Conservation (phyloP, 2,329 filamentous ascomycete species). For the Hymenoscyphus scutula region DNA sequence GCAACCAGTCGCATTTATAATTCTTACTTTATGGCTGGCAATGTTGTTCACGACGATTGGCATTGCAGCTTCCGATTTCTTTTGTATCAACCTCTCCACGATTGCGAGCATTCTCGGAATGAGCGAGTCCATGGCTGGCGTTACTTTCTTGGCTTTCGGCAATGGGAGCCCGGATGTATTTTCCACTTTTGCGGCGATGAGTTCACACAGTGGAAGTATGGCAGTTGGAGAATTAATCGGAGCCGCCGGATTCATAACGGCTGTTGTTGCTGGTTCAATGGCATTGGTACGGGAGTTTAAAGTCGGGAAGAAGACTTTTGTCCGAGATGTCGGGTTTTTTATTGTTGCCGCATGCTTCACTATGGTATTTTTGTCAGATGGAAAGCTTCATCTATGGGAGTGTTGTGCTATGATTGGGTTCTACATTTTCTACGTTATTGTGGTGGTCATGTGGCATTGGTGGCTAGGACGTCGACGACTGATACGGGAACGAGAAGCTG, state of each 20-base stretch:
- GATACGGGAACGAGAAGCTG: slow-evolving; percentile 63
- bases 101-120: slow-evolving; percentile 86
- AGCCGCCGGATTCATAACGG: slow-evolving; percentile 92
- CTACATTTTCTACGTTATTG: slow-evolving; percentile 83
- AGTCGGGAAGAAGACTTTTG: slow-evolving; percentile 84
- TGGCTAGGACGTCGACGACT: slow-evolving; percentile 62
- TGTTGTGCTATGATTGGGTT: slow-evolving; percentile 86
- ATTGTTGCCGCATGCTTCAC: slow-evolving; percentile 82
- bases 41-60: slow-evolving; percentile 95
- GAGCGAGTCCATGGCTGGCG: slow-evolving; percentile 93
- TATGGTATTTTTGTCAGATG: slow-evolving; percentile 83
- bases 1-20: slow-evolving; percentile 73
- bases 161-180: slow-evolving; percentile 99
- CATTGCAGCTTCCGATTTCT: slow-evolving; percentile 97
- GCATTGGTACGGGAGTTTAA: slow-evolving; percentile 92
- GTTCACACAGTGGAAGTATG: slow-evolving; percentile 93
- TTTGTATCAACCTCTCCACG: slow-evolving; percentile 94
- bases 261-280: slow-evolving; percentile 96
- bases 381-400: slow-evolving; percentile 82
- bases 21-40: slow-evolving; percentile 79
- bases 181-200: slow-evolving; percentile 97
- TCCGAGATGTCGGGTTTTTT: slow-evolving; percentile 91
- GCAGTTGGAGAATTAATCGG: slow-evolving; percentile 94
- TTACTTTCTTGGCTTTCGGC: slow-evolving; percentile 94
- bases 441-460: slow-evolving; percentile 93